phyloP scores from a whole-genome alignment of 2,329 filamentous ascomycete species.

The Talaromyces sp. region DNA sequence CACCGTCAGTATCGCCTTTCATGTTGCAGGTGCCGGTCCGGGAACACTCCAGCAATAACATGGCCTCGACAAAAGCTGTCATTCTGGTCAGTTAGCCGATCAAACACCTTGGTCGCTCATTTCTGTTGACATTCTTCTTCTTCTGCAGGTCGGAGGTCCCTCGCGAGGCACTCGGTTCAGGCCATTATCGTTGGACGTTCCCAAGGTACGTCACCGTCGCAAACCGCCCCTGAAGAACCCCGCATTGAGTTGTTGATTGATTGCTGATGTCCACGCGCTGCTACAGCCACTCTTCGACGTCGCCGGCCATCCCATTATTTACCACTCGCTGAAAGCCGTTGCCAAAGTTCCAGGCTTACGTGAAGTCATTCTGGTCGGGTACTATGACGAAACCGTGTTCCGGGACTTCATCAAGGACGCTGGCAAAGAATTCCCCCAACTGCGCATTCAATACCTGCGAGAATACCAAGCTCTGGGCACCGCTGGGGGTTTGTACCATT shows the following conservation, averaged over 20 bases:
- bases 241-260: conserved; percentile 10
- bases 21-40: conserved; percentile 44
- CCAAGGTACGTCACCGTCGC: conserved; percentile 62
- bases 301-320: conserved; percentile 95
- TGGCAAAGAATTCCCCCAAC: conserved; percentile 73
- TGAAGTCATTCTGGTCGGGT: conserved; percentile 96
- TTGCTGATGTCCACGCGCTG: neutral
- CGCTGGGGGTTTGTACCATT: conserved; percentile 95
- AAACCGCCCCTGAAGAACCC: conserved; percentile 12
- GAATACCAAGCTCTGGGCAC: conserved; percentile 97
- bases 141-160: conserved; percentile 76
- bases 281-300: conserved; percentile 93
- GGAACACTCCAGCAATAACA: conserved; percentile 27
- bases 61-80: conserved; percentile 78
- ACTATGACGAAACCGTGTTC: conserved; percentile 97
- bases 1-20: neutral
- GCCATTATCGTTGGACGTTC: conserved; percentile 88
- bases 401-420: conserved; percentile 96
- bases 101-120: neutral
- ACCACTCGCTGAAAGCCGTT: conserved; percentile 90
- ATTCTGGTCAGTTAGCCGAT: conserved; percentile 63
- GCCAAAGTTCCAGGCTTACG: conserved; percentile 86
- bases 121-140: conserved; percentile 5
- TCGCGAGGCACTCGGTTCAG: conserved; percentile 94
- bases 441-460: conserved; percentile 89